These are phyloP conservation scores for Heliosperma pusillum DNA, from an alignment of 148 eudicot genomes.

Conservation along the genomic window DNA sequence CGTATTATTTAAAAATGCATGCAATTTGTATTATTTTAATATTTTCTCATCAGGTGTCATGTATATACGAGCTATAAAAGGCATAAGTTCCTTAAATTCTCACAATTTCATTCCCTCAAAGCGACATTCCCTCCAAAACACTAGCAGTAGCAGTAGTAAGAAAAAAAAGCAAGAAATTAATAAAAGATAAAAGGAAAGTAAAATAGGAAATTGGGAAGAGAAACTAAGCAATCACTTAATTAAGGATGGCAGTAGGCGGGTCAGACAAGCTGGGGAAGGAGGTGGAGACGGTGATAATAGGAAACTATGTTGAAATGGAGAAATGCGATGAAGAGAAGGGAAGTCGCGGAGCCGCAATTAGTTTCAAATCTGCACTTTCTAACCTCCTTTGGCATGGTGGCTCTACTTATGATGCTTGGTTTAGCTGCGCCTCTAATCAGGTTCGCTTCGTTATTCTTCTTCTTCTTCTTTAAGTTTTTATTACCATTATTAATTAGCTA, in stretches of 20 bases:
- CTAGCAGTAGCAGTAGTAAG: not conserved
- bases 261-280: conserved; percentile 37
- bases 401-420: conserved; percentile 95
- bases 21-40: too few relatives aligned
- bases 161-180: not conserved
- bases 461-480: too few relatives aligned
- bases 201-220: not conserved
- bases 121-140: not conserved
- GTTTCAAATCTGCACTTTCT: conserved; percentile 52
- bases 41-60: conserved; percentile 12
- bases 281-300: conserved; percentile 60
- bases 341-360: conserved; percentile 24
- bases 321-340: conserved; percentile 28
- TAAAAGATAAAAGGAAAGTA: not conserved
- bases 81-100: conserved; percentile 17
- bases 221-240: not conserved
- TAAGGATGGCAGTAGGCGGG: conserved; percentile 28
- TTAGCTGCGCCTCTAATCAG: conserved; percentile 97
- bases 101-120: conserved; percentile 3
- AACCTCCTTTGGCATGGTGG: conserved; percentile 93
- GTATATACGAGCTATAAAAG: conserved; percentile 23
- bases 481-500: too few relatives aligned
- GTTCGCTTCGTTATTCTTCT: too few relatives aligned
- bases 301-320: conserved; percentile 85
- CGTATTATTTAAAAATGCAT: too few relatives aligned